These are phyloP conservation scores for Hamigera avellanea DNA, from an alignment of 495 filamentous ascomycete genomes.

Conservation along the genomic window DNA sequence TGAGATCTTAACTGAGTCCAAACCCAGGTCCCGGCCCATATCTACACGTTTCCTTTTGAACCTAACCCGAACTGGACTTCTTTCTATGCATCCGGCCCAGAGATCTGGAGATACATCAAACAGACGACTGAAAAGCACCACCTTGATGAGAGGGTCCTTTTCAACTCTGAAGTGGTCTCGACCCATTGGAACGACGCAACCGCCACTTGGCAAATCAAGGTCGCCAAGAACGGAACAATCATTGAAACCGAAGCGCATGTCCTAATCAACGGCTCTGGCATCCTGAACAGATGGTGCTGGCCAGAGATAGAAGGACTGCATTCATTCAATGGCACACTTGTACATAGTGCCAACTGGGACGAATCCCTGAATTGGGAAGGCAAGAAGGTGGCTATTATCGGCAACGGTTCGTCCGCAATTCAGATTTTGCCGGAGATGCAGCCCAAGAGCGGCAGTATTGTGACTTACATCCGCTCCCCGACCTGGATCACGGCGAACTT, in stretches of 20 bases:
- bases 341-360: constrained; percentile 42
- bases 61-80: constrained; percentile 50
- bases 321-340: constrained; percentile 33
- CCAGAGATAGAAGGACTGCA: constrained; percentile 38
- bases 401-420: constrained; percentile 31
- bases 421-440: constrained; percentile 50
- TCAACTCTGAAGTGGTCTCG: constrained; percentile 29
- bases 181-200: constrained; percentile 36
- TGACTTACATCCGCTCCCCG: constrained; percentile 18
- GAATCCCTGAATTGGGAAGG: constrained; percentile 24
- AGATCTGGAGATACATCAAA: constrained; percentile 50
- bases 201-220: constrained; percentile 31
- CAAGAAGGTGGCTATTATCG: constrained; percentile 41
- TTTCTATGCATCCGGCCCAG: constrained; percentile 41
- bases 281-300: constrained; percentile 35
- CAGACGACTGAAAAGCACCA: constrained; percentile 39
- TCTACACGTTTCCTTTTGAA: constrained; percentile 41
- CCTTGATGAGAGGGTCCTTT: constrained; percentile 33
- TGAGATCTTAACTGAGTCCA: background rate
- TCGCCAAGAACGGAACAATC: constrained; percentile 14
- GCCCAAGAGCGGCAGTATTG: constrained; percentile 13
- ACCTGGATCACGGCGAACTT: constrained; percentile 8
- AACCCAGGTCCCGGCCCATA: constrained; percentile 11
- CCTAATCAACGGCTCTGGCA: constrained; percentile 36
- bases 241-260: constrained; percentile 19